These are phyloP conservation scores for Yamadazyma mexicana DNA, from an alignment of 1,139 yeast genomes.

Conservation along the genomic window DNA sequence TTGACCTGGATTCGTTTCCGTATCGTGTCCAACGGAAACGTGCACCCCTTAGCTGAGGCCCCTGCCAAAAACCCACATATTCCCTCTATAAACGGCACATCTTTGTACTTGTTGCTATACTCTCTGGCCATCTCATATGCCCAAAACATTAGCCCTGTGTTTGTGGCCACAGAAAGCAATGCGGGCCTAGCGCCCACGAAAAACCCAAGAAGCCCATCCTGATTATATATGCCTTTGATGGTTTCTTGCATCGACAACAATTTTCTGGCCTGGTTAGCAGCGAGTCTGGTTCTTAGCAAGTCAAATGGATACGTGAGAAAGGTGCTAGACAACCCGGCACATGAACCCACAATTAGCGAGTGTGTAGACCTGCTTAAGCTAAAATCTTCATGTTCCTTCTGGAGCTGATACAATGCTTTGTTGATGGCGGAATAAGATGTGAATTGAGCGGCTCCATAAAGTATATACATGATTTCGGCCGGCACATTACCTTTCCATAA, in stretches of 20 bases:
- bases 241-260: slow-evolving; percentile 49
- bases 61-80: slow-evolving; percentile 81
- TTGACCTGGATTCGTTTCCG: slow-evolving; percentile 75
- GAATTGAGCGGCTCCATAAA: slow-evolving; percentile 87
- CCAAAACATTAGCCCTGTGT: slow-evolving; percentile 70
- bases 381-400: slow-evolving; percentile 24
- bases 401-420: slow-evolving; percentile 29
- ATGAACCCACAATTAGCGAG: slow-evolving; percentile 66
- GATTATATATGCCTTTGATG: slow-evolving; percentile 36
- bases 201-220: slow-evolving; percentile 58
- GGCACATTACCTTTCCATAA: slow-evolving; percentile 97
- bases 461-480: slow-evolving; percentile 79
- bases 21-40: slow-evolving; percentile 85
- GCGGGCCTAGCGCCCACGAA: slow-evolving; percentile 68
- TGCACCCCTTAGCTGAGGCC: slow-evolving; percentile 62
- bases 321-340: slow-evolving; percentile 78
- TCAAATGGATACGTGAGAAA: slow-evolving; percentile 84
- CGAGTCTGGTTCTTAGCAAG: slow-evolving; percentile 77
- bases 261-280: slow-evolving; percentile 50
- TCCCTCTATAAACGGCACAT: slow-evolving; percentile 55
- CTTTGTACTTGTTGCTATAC: slow-evolving; percentile 21
- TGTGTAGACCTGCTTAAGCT: slow-evolving; percentile 41
- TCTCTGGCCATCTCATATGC: slow-evolving; percentile 54
- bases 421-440: slow-evolving; percentile 64
- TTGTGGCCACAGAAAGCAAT: slow-evolving; percentile 59